phyloP scores from a whole-genome alignment of 176 grass and related monocot genomes.

The Musa acuminata region DNA sequence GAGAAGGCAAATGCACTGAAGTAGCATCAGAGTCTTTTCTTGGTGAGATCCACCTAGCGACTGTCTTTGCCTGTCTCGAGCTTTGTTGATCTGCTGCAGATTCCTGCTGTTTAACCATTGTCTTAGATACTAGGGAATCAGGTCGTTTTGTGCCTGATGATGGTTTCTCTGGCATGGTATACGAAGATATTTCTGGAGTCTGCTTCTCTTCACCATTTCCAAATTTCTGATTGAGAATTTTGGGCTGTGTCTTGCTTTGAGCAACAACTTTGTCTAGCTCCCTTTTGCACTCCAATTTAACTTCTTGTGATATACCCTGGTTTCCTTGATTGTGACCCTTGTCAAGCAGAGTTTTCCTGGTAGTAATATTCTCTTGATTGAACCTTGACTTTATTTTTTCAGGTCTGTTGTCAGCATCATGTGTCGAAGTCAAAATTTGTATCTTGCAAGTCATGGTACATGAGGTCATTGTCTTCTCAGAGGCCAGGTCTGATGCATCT shows the following conservation, averaged over 20 bases:
- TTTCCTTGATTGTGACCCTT: conserved; percentile 40
- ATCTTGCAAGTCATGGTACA: conserved; percentile 22
- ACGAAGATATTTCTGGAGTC: conserved; percentile 38
- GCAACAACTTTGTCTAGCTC: conserved; percentile 30
- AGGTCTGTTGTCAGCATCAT: conserved; percentile 26
- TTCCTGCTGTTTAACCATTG: conserved; percentile 28
- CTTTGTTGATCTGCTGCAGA: conserved; percentile 32
- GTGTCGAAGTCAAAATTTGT: conserved; percentile 20
- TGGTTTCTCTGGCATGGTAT: conserved; percentile 48
- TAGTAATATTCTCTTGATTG: conserved; percentile 21
- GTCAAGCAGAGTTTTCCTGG: conserved; percentile 30
- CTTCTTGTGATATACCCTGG: conserved; percentile 33
- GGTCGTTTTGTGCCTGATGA: conserved; percentile 28
- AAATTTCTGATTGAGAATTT: conserved; percentile 28
- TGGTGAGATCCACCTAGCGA: conserved; percentile 65
- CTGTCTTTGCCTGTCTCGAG: conserved; percentile 38
- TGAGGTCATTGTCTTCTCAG: conserved; percentile 20
- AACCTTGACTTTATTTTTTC: conserved; percentile 20
- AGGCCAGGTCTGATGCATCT: conserved; percentile 1
- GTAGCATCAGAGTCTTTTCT: conserved; percentile 56
- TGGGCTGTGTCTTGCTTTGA: conserved; percentile 46
- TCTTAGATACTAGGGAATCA: conserved; percentile 27
- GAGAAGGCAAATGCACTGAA: conserved; percentile 51
- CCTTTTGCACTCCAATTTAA: conserved; percentile 33
- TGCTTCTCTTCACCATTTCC: conserved; percentile 33